phyloP scores from a whole-genome alignment of 768 basidiomycete genomes.

The Phlegmacium glaucopus region DNA sequence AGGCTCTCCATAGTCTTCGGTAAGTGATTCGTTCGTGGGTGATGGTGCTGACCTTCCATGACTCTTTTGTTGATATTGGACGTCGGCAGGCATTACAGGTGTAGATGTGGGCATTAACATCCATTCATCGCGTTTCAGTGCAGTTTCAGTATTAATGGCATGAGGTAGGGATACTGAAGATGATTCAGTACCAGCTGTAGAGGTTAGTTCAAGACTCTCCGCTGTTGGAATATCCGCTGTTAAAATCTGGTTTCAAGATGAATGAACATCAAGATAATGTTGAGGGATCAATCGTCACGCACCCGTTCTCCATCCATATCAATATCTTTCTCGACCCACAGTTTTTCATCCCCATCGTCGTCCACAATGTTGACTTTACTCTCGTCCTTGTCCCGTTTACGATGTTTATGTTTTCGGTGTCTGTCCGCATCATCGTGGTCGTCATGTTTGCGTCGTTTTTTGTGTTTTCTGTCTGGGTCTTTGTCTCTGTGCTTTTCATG shows the following conservation, averaged over 20 bases:
- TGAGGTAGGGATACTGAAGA: conserved; percentile 47
- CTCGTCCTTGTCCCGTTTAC: conserved; percentile 37
- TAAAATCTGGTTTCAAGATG: conserved; percentile 40
- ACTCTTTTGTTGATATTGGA: conserved; percentile 15
- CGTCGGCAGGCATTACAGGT: conserved; percentile 23
- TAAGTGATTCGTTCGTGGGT: conserved; percentile 47
- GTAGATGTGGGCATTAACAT: conserved; percentile 61
- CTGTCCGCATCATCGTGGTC: conserved; percentile 7
- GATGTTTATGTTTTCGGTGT: conserved; percentile 45
- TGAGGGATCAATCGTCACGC: conserved; percentile 22
- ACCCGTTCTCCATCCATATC: conserved; percentile 75
- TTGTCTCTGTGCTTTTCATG: conserved; percentile 54
- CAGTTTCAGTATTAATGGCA: conserved; percentile 42
- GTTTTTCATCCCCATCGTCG: conserved; percentile 70
- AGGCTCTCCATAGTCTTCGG: conserved; percentile 63
- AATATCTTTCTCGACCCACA: conserved; percentile 90
- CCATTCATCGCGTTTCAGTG: conserved; percentile 79
- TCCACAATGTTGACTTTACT: conserved; percentile 53
- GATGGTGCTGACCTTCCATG: conserved; percentile 18
- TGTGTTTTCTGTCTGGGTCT: conserved; percentile 25
- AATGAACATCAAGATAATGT: conserved; percentile 3
- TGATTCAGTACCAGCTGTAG: conserved; percentile 47
- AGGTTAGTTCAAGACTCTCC: conserved; percentile 65
- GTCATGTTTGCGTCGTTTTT: conserved; percentile 31
- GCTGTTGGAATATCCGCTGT: conserved; percentile 76